A percentile compares a stretch with the other conserved stretches of the same genome.
Evolutionary conservation across 75 land plant genomes (phyloP).

Genomic region (Pinus albicaulis): DNA sequence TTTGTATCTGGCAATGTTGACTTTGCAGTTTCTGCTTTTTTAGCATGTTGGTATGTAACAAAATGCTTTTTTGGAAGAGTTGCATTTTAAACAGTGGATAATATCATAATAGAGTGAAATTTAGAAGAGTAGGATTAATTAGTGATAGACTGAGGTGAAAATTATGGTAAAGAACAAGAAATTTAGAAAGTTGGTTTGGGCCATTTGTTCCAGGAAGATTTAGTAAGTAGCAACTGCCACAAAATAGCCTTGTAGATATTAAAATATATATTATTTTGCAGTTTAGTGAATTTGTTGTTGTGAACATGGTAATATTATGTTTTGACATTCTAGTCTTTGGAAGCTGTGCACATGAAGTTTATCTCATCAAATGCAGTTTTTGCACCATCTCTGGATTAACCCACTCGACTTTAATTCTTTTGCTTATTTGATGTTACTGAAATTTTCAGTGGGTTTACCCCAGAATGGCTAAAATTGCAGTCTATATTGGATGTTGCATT

Average conservation of each 20-base stretch:
- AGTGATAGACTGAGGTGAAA: not conserved
- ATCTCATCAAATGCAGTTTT: not conserved
- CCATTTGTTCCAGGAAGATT: too few species aligned
- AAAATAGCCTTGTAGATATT: not conserved
- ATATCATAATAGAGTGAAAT: not conserved
- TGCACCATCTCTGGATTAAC: not conserved
- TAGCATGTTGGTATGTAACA: not conserved
- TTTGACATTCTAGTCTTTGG: not conserved
- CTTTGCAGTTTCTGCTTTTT: not conserved
- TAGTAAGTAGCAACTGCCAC: too few species aligned
- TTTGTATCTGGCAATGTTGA: not conserved
- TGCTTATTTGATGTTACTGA: conserved; percentile 1
- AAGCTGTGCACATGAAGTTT: not conserved
- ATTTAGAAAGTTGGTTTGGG: too few species aligned
- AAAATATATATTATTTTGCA: not conserved
- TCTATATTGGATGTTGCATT: not conserved
- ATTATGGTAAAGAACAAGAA: not conserved
- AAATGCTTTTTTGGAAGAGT: not conserved
- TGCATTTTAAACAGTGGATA: not conserved
- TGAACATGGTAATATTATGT: not conserved
- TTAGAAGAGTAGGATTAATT: not conserved
- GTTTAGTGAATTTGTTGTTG: not conserved
- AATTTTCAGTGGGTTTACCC: not conserved
- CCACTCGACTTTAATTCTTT: not conserved
- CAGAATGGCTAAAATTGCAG: not conserved